A percentile compares a stretch with the other conserved stretches of the same genome.
These are phyloP conservation scores for Fraxinus anomala DNA, from an alignment of 257 asterid species.

Conservation along the genomic window DNA sequence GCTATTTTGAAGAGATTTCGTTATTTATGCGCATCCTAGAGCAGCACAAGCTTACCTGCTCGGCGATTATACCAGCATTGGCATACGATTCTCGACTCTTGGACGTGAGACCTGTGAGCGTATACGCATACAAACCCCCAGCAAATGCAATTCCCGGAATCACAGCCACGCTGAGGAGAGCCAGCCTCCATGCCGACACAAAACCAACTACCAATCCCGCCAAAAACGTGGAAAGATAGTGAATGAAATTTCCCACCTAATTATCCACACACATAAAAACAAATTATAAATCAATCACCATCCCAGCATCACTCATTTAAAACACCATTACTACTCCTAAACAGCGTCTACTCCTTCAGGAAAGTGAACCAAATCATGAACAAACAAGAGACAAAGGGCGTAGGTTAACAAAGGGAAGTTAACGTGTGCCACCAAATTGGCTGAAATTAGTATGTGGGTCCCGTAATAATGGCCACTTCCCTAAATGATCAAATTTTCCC, in stretches of 20 bases:
- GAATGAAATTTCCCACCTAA: constrained; percentile 97
- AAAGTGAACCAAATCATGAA: constrained; percentile 7
- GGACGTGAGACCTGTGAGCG: constrained; percentile 94
- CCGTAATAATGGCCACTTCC: constrained; percentile 43
- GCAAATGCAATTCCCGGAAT: constrained; percentile 98
- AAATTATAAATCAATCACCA: not conserved
- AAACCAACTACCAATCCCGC: constrained; percentile 99
- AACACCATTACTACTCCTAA: not conserved
- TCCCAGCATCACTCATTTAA: not conserved
- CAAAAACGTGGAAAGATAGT: constrained; percentile 93
- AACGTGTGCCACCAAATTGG: constrained; percentile 29
- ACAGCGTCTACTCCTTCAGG: not conserved
- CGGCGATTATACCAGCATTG: constrained; percentile 89
- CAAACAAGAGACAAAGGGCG: constrained; percentile 13
- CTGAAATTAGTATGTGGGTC: constrained; percentile 27
- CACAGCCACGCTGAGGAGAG: constrained; percentile 94
- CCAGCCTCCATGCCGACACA: constrained; percentile 97
- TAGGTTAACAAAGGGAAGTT: constrained; percentile 24
- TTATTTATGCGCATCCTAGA: not conserved
- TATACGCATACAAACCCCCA: constrained; percentile 89
- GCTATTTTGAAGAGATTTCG: too few relatives aligned
- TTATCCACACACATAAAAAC: constrained; percentile 18
- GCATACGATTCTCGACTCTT: constrained; percentile 97
- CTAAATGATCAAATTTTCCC: constrained; percentile 28
- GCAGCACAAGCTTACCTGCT: constrained; percentile 66